Evolutionary conservation across 352 stramenopile species (phyloP).

Genomic region (Phytophthora podocarpi): DNA sequence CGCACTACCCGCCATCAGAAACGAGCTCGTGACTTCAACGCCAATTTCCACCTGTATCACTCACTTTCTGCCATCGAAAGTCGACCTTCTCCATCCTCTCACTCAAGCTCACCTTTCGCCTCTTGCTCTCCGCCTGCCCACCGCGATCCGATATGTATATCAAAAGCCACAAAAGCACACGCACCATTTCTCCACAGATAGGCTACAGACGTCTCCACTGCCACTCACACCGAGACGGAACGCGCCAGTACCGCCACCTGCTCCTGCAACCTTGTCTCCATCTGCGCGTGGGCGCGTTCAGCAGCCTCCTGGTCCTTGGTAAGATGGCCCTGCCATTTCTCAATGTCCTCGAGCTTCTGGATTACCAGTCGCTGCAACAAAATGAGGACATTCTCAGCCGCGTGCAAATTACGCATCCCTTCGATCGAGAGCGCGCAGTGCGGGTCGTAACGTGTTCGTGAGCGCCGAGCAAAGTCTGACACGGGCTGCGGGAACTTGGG

Average conservation of each 20-base stretch:
- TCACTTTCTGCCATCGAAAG: conserved; percentile 47
- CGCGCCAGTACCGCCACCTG: conserved; percentile 66
- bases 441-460: conserved; percentile 58
- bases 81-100: conserved; percentile 16
- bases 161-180: conserved; percentile 37
- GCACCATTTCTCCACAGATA: conserved; percentile 35
- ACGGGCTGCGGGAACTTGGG: conserved; percentile 72
- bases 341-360: conserved; percentile 81
- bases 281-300: conserved; percentile 58
- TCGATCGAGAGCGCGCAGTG: conserved; percentile 68
- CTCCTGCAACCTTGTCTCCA: conserved; percentile 73
- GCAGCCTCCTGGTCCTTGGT: conserved; percentile 63
- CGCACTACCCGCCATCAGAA: conserved; percentile 5
- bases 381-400: conserved; percentile 82
- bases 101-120: neutral
- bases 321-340: conserved; percentile 76
- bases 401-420: conserved; percentile 78
- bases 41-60: conserved; percentile 18
- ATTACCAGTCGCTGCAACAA: conserved; percentile 83
- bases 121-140: conserved; percentile 22
- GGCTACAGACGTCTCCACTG: conserved; percentile 21
- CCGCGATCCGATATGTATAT: conserved; percentile 36
- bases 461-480: conserved; percentile 61
- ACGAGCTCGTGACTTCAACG: conserved; percentile 23
- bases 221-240: conserved; percentile 58